A percentile compares a stretch with the other conserved stretches of the same genome.
These are phyloP conservation scores for Vigna reflexopilosa DNA, from an alignment of 306 rosid species.

Conservation along the genomic window DNA sequence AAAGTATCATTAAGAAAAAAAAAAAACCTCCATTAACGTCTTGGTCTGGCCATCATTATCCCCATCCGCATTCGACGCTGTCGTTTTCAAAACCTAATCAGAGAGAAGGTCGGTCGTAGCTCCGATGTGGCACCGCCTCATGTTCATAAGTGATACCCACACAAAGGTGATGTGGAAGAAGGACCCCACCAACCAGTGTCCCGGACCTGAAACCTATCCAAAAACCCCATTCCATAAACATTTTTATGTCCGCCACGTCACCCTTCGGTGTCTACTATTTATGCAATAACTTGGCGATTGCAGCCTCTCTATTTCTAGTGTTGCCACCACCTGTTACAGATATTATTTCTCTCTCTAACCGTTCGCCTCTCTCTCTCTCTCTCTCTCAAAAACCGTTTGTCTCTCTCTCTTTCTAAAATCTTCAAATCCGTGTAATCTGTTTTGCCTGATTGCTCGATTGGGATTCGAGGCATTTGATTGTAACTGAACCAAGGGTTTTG, in stretches of 20 bases:
- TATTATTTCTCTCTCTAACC: constrained; percentile 46
- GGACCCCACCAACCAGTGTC: constrained; percentile 40
- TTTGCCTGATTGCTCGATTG: constrained; percentile 7
- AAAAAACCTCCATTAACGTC: too few relatives aligned
- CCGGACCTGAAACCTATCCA: constrained; percentile 58
- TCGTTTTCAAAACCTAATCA: constrained; percentile 45
- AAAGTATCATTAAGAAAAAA: too few relatives aligned
- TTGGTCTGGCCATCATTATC: background rate
- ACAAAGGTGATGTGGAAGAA: constrained; percentile 43
- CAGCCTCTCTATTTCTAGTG: background rate
- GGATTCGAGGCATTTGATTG: constrained; percentile 16
- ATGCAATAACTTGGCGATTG: background rate
- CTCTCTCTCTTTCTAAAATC: background rate
- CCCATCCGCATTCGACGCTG: constrained; percentile 34
- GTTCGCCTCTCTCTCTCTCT: background rate
- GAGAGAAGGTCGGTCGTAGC: constrained; percentile 19
- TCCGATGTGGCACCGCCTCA: constrained; percentile 38
- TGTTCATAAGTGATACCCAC: constrained; percentile 18
- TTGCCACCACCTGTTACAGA: constrained; percentile 17
- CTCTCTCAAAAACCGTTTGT: constrained; percentile 36
- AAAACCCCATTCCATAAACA: constrained; percentile 35
- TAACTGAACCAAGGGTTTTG: constrained; percentile 33
- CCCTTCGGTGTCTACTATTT: constrained; percentile 36
- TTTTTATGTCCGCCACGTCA: constrained; percentile 72
- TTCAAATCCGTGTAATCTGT: constrained; percentile 1